phyloP scores from a whole-genome alignment of 345 rosid genomes.

The Microthlaspi erraticum region DNA sequence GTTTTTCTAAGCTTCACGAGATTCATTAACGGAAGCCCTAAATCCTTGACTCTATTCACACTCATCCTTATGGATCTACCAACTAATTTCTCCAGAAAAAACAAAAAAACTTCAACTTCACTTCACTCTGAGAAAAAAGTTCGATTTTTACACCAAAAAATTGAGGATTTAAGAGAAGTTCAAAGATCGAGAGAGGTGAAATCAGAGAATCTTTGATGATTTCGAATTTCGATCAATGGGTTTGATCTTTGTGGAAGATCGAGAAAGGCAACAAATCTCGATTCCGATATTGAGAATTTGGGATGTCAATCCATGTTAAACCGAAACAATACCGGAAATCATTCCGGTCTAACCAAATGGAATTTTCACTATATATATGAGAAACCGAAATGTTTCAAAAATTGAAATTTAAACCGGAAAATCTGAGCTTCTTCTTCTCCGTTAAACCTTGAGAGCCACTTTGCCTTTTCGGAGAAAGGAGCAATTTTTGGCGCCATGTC shows the following conservation, averaged over 20 bases:
- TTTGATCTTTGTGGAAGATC: not conserved
- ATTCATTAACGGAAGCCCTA: conserved; percentile 70
- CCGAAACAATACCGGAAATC: conserved; percentile 3
- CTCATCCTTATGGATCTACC: conserved; percentile 32
- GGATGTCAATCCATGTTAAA: conserved; percentile 5
- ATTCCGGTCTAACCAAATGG: not conserved
- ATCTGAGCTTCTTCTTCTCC: conserved; percentile 1
- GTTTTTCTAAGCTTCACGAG: conserved; percentile 62
- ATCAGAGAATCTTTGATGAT: not conserved
- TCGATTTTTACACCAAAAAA: not conserved
- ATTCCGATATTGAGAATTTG: not conserved
- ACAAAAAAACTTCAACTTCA: too few species aligned
- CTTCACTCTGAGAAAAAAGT: not conserved
- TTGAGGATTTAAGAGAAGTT: not conserved
- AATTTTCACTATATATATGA: not conserved
- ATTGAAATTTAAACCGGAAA: conserved; percentile 1
- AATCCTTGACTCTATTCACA: conserved; percentile 42
- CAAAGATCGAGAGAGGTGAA: too few species aligned
- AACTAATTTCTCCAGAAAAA: not conserved
- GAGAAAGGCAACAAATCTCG: not conserved
- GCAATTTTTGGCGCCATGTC: conserved; percentile 34
- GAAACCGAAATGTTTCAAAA: not conserved
- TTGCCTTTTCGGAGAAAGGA: not conserved
- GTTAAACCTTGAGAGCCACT: not conserved
- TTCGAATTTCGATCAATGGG: not conserved